phyloP scores from a whole-genome alignment of 208 protist species.

The Leptomonas seymouri region DNA sequence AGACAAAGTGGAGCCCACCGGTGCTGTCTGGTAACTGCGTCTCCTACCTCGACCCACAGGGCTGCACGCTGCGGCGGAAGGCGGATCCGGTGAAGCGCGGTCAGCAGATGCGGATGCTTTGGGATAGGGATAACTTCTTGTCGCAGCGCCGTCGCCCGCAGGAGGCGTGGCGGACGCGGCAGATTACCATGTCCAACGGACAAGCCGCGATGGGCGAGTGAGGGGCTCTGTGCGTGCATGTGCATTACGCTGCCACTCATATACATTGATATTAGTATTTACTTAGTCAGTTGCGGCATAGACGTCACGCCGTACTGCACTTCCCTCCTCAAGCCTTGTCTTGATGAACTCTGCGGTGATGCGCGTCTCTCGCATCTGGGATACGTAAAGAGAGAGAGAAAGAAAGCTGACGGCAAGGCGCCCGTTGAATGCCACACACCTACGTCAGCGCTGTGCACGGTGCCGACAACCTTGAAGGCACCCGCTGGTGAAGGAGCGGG shows the following conservation, averaged over 20 bases:
- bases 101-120: constrained; percentile 76
- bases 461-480: no score
- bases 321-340: no score
- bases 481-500: background rate
- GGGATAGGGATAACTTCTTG: constrained; percentile 73
- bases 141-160: constrained; percentile 37
- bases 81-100: constrained; percentile 75
- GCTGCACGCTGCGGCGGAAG: constrained; percentile 54
- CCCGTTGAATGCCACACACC: no score
- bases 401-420: no score
- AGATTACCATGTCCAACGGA: constrained; percentile 31
- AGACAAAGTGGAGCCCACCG: background rate
- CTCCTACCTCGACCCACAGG: constrained; percentile 53
- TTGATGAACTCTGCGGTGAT: no score
- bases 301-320: no score
- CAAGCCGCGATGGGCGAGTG: background rate
- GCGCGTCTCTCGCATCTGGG: no score
- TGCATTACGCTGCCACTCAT: no score
- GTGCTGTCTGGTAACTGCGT: constrained; percentile 40
- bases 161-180: constrained; percentile 28
- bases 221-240: background rate
- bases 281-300: no score
- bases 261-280: no score
- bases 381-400: no score
- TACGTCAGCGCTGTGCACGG: no score